A percentile compares a stretch with the other conserved stretches of the same genome.
These are phyloP conservation scores for Albugo laibachii DNA, from an alignment of 352 stramenopile species.

Conservation along the genomic window DNA sequence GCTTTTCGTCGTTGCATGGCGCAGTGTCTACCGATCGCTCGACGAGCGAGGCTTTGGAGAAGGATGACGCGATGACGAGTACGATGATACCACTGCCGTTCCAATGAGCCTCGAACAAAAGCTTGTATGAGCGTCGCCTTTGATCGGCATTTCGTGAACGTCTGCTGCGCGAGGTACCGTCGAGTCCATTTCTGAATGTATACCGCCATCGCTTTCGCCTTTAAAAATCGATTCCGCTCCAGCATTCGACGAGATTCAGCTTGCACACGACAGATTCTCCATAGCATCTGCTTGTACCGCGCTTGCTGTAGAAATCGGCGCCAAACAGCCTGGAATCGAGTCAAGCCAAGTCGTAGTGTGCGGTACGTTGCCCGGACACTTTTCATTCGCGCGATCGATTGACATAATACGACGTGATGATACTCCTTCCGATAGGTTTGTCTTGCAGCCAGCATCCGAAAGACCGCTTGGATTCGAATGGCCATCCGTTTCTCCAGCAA, in stretches of 20 bases:
- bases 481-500: slow-evolving; percentile 76
- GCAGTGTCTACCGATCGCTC: slow-evolving; percentile 27
- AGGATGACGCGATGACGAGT: slow-evolving; percentile 25
- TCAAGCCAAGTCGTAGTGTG: slow-evolving; percentile 24
- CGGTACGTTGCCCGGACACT: slow-evolving; percentile 28
- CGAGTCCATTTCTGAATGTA: slow-evolving; percentile 57
- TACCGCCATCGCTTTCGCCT: slow-evolving; percentile 21
- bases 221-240: slow-evolving; percentile 27
- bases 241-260: slow-evolving; percentile 46
- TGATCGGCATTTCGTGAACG: slow-evolving; percentile 38
- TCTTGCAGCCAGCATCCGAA: slow-evolving; percentile 59
- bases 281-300: slow-evolving; percentile 29
- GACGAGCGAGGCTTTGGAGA: slow-evolving; percentile 58
- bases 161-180: slow-evolving; percentile 34
- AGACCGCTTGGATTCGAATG: slow-evolving; percentile 64
- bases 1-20: slow-evolving; percentile 32
- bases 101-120: slow-evolving; percentile 26
- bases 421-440: slow-evolving; percentile 34
- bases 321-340: slow-evolving; percentile 67
- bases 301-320: slow-evolving; percentile 31
- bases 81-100: slow-evolving; percentile 40
- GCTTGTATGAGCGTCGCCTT: slow-evolving; percentile 55
- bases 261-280: slow-evolving; percentile 45
- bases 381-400: slow-evolving; percentile 71
- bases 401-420: slow-evolving; percentile 49